These are phyloP conservation scores for Leucogyrophana mollusca DNA, from an alignment of 768 basidiomycete species.

Conservation along the genomic window DNA sequence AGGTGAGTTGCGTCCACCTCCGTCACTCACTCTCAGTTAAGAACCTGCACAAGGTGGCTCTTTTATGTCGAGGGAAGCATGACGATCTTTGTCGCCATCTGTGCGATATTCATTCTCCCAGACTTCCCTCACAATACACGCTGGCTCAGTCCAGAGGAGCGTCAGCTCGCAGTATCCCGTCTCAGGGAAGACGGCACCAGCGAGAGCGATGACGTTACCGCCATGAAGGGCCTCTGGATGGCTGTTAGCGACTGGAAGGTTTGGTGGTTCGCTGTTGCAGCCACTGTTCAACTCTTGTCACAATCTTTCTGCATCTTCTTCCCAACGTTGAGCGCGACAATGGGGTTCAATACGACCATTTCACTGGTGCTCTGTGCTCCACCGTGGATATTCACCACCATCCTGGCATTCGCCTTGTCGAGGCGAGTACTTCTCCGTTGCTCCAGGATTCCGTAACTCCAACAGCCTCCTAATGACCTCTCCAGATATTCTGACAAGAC, in stretches of 20 bases:
- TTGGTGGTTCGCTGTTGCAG: conserved; percentile 31
- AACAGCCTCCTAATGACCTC: background rate
- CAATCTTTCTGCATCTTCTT: conserved; percentile 75
- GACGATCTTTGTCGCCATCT: conserved; percentile 47
- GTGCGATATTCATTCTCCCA: conserved; percentile 60
- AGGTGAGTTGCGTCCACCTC: conserved; percentile 35
- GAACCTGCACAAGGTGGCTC: conserved; percentile 51
- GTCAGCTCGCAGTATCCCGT: conserved; percentile 48
- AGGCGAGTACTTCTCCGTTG: background rate
- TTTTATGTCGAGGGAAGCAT: conserved; percentile 62
- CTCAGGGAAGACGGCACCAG: conserved; percentile 59
- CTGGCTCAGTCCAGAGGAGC: conserved; percentile 56
- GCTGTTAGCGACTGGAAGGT: conserved; percentile 75
- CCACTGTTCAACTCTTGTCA: conserved; percentile 41
- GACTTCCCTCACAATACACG: conserved; percentile 59
- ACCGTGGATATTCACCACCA: conserved; percentile 43
- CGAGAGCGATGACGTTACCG: conserved; percentile 48
- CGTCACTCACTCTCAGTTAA: background rate
- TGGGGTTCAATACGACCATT: conserved; percentile 57
- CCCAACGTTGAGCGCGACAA: conserved; percentile 66
- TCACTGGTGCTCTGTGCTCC: conserved; percentile 72
- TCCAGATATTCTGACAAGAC: conserved; percentile 63
- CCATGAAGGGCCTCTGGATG: conserved; percentile 43
- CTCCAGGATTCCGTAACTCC: background rate
- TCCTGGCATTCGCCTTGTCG: conserved; percentile 26